Conservation (phyloP, 140 eudicot genomes). For the Cichorium intybus region DNA sequence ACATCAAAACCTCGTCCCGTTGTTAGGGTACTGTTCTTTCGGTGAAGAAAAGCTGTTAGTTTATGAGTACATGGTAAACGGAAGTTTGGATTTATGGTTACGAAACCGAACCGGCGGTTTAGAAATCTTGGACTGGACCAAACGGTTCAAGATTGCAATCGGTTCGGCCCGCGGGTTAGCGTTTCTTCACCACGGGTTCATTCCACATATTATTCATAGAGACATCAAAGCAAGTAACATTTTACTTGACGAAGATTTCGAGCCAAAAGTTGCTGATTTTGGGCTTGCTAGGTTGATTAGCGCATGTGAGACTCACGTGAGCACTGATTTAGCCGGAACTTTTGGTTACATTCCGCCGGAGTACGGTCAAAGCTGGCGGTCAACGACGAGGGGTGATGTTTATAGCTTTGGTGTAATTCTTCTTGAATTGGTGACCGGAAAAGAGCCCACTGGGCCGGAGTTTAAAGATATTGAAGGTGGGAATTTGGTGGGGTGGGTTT, state of each 20-base stretch:
- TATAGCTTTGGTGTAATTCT: conserved; percentile 79
- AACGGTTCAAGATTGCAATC: conserved; percentile 55
- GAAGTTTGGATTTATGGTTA: conserved; percentile 75
- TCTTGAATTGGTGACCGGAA: conserved; percentile 72
- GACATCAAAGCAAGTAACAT: conserved; percentile 80
- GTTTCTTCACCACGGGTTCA: conserved; percentile 67
- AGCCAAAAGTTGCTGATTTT: conserved; percentile 76
- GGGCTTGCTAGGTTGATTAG: conserved; percentile 72
- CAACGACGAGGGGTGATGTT: conserved; percentile 75
- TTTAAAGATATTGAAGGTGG: conserved; percentile 79
- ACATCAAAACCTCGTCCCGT: conserved; percentile 64
- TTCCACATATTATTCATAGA: conserved; percentile 70
- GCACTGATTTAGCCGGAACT: conserved; percentile 82
- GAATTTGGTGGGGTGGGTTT: conserved; percentile 77
- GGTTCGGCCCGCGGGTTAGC: conserved; percentile 83
- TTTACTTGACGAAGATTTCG: conserved; percentile 56
- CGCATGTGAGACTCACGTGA: conserved; percentile 81
- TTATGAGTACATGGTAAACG: conserved; percentile 73
- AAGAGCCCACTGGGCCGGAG: conserved; percentile 77
- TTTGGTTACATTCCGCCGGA: conserved; percentile 85
- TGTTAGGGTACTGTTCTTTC: conserved; percentile 68
- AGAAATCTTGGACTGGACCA: conserved; percentile 50
- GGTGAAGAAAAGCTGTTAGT: conserved; percentile 68
- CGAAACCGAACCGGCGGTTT: conserved; percentile 52
- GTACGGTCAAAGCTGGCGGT: conserved; percentile 76